Conservation (phyloP, 2,329 filamentous ascomycete species). For the Alternaria postmessia region DNA sequence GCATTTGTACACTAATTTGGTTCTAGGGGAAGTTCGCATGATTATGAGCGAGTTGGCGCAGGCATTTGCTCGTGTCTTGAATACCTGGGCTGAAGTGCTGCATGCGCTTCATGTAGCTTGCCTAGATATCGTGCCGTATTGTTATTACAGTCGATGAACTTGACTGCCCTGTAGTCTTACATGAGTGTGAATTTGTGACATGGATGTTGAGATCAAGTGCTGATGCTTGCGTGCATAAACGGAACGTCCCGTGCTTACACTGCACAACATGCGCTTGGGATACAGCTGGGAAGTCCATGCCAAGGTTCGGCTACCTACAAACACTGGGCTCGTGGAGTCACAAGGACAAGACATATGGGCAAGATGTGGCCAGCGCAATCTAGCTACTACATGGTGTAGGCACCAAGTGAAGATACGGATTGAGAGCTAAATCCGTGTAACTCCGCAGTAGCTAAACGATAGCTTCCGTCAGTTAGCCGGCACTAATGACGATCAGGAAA, state of each 20-base stretch:
- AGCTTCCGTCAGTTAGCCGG: neutral
- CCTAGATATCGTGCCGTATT: constrained; percentile 8
- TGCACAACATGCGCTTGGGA: neutral
- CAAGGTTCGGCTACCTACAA: neutral
- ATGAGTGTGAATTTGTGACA: neutral
- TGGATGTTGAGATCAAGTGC: neutral
- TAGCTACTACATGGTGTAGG: neutral
- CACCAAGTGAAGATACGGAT: neutral
- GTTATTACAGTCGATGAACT: neutral
- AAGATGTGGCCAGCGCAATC: neutral
- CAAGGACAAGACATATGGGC: neutral
- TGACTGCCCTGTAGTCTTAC: neutral
- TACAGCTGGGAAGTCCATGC: neutral
- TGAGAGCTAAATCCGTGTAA: neutral
- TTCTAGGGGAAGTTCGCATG: constrained; percentile 7
- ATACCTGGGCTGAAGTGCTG: constrained; percentile 2
- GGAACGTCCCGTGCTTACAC: neutral
- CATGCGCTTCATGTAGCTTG: neutral
- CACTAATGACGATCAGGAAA: neutral
- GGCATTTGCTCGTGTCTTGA: constrained; percentile 12
- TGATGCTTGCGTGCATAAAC: neutral
- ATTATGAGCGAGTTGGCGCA: neutral
- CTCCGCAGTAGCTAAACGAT: neutral
- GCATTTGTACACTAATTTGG: constrained; percentile 20
- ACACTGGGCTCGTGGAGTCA: neutral